phyloP scores from a whole-genome alignment of 495 filamentous ascomycete genomes.

The Penicillium lividum region DNA sequence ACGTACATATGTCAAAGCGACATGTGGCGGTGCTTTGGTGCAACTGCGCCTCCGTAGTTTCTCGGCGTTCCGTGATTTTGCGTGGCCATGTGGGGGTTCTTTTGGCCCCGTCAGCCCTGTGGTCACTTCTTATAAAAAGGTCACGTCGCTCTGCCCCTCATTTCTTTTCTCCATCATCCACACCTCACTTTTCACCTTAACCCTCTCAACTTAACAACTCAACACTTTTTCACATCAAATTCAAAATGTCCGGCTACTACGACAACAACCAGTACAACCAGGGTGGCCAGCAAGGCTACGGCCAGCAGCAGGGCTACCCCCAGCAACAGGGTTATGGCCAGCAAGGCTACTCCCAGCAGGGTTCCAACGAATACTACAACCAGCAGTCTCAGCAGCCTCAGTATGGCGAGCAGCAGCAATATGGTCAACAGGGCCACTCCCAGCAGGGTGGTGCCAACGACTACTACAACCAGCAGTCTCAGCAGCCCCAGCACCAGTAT shows the following conservation, averaged over 20 bases:
- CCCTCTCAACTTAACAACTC: slow-evolving; percentile 1
- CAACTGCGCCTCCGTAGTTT: slow-evolving; percentile 1
- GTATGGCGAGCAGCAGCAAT: slow-evolving; percentile 27
- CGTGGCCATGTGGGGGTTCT: slow-evolving; percentile 26
- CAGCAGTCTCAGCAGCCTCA: slow-evolving; percentile 21
- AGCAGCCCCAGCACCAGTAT: slow-evolving; percentile 25
- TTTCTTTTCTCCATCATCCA: slow-evolving; percentile 10
- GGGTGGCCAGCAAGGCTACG: slow-evolving; percentile 17
- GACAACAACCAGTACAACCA: slow-evolving; percentile 38
- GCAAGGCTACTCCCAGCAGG: slow-evolving; percentile 20
- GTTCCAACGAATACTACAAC: slow-evolving; percentile 19
- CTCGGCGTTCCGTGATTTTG: slow-evolving; percentile 23
- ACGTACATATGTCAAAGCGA: background rate
- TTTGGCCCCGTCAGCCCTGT: slow-evolving; percentile 28
- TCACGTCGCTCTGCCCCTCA: slow-evolving; percentile 21
- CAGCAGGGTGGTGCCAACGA: slow-evolving; percentile 5
- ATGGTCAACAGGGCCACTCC: slow-evolving; percentile 27
- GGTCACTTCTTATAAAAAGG: slow-evolving; percentile 29
- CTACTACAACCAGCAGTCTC: slow-evolving; percentile 26
- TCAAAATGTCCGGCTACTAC: slow-evolving; percentile 46
- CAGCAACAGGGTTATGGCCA: slow-evolving; percentile 36
- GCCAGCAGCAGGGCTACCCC: slow-evolving; percentile 31
- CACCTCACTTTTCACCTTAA: slow-evolving; percentile 3
- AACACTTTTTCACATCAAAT: slow-evolving; percentile 3
- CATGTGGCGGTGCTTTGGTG: slow-evolving; percentile 6